Percentiles rank a stretch among this genome's conserved stretches.
phyloP scores from a whole-genome alignment of 805 yeast genomes.

The Nakazawaea molendinolei region DNA sequence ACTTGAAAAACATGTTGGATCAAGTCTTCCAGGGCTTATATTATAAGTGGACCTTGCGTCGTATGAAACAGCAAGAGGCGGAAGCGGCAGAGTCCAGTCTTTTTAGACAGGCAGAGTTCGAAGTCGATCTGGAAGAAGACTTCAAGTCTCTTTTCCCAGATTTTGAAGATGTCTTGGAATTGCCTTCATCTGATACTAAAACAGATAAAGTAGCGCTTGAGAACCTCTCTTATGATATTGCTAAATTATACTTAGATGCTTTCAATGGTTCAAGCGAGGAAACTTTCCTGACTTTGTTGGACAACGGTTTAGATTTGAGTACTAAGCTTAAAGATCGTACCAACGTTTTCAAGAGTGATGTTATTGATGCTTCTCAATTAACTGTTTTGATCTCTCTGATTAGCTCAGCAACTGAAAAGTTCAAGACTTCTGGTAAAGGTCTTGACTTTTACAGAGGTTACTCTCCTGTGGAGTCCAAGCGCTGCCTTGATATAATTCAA shows the following conservation, averaged over 20 bases:
- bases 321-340: conserved; percentile 22
- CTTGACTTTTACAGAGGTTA: conserved; percentile 64
- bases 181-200: not conserved
- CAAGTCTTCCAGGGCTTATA: conserved; percentile 55
- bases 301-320: conserved; percentile 33
- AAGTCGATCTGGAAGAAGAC: conserved; percentile 70
- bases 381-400: conserved; percentile 29
- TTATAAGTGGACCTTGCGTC: conserved; percentile 76
- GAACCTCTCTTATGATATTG: conserved; percentile 41
- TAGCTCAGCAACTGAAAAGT: conserved; percentile 24
- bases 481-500: conserved; percentile 45
- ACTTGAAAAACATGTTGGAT: conserved; percentile 25
- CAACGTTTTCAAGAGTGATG: conserved; percentile 17
- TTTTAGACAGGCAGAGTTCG: conserved; percentile 58
- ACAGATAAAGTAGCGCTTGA: conserved; percentile 27
- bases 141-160: conserved; percentile 82
- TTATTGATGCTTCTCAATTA: conserved; percentile 24
- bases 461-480: conserved; percentile 51
- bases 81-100: conserved; percentile 54
- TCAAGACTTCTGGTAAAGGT: conserved; percentile 18
- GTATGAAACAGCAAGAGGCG: conserved; percentile 58
- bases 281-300: conserved; percentile 25
- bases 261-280: conserved; percentile 23
- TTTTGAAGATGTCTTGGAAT: conserved; percentile 53
- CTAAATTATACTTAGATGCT: conserved; percentile 38